Conservation (phyloP, 345 rosid species). For the Ricinus communis region DNA sequence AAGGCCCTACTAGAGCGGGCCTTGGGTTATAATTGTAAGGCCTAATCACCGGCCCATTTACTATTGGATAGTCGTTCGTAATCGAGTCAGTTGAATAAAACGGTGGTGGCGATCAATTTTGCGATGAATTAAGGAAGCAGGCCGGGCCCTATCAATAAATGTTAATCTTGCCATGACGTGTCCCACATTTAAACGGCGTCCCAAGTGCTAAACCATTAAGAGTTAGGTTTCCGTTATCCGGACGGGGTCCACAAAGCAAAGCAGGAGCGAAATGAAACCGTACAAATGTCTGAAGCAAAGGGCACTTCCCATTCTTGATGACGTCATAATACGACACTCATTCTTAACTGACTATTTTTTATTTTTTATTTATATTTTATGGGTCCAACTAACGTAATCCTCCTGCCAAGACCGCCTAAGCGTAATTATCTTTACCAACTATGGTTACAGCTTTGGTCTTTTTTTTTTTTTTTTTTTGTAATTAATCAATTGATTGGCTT, state of each 20-base stretch:
- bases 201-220: neutral
- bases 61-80: too few relatives aligned
- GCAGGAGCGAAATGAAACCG: neutral
- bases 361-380: neutral
- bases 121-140: neutral
- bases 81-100: too few relatives aligned
- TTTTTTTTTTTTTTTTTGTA: too few relatives aligned
- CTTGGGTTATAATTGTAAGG: too few relatives aligned
- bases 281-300: neutral
- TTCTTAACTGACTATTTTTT: neutral
- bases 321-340: neutral
- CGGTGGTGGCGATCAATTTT: too few relatives aligned
- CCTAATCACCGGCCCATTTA: too few relatives aligned
- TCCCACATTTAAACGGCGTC: neutral
- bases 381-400: neutral
- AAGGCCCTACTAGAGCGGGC: too few relatives aligned
- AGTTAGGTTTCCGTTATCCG: slow-evolving; percentile 8
- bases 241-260: neutral
- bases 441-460: too few relatives aligned
- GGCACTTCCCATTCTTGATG: neutral
- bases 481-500: too few relatives aligned
- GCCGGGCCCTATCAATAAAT: neutral
- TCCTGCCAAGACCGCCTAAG: neutral
- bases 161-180: neutral
- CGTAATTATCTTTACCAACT: neutral